phyloP scores from a whole-genome alignment of 2,329 filamentous ascomycete species.

The Pseudogymnoascus sp. region DNA sequence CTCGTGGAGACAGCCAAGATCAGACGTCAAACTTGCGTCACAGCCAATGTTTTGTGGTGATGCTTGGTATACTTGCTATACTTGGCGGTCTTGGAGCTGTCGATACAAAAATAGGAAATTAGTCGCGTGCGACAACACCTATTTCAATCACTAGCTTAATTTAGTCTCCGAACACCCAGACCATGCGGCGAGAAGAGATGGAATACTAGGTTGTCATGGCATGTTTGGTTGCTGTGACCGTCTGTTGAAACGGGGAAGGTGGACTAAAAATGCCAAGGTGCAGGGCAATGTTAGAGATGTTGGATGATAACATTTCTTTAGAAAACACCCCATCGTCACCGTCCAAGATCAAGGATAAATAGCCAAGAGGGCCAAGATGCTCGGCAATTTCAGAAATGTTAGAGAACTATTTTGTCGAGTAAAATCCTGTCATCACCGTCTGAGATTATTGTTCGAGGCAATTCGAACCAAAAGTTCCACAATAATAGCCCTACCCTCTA shows the following conservation, averaged over 20 bases:
- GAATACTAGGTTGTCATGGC: not conserved
- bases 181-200: not conserved
- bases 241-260: not conserved
- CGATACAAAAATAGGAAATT: not conserved
- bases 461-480: not conserved
- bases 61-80: not conserved
- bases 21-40: slow-evolving; percentile 1
- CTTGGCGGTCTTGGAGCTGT: not conserved
- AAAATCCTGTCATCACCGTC: not conserved
- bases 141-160: not conserved
- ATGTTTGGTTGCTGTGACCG: not conserved
- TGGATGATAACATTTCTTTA: not conserved
- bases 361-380: slow-evolving; percentile 1
- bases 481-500: not conserved
- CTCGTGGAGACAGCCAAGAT: slow-evolving; percentile 4
- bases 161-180: not conserved
- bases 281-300: not conserved
- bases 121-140: not conserved
- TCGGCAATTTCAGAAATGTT: not conserved
- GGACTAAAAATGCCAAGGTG: not conserved
- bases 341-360: not conserved
- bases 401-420: not conserved
- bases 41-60: not conserved
- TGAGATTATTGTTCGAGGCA: not conserved
- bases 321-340: not conserved